These are phyloP conservation scores for Solanum rostratum DNA, from an alignment of 257 asterid genomes.

Conservation along the genomic window DNA sequence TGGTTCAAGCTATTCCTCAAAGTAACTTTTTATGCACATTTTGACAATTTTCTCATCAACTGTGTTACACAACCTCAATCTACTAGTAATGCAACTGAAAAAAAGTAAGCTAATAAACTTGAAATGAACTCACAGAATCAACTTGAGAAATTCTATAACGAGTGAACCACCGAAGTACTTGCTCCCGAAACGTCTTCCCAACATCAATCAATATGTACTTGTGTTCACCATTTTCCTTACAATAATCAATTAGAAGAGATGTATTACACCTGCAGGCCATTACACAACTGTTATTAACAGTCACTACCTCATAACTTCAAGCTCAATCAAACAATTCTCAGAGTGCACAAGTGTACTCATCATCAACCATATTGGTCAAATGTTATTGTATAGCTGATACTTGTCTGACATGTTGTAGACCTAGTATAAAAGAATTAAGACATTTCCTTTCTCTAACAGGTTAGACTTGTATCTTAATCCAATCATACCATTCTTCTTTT, in stretches of 20 bases:
- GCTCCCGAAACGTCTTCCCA: slow-evolving; percentile 95
- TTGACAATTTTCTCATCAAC: background rate
- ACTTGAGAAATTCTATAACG: slow-evolving; percentile 62
- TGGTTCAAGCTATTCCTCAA: background rate
- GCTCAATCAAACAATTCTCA: background rate
- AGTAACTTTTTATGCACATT: background rate
- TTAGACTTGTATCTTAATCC: background rate
- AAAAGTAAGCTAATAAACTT: background rate
- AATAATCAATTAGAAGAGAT: slow-evolving; percentile 85
- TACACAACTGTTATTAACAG: background rate
- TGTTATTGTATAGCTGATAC: background rate
- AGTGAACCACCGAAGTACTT: slow-evolving; percentile 96
- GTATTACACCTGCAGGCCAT: slow-evolving; percentile 78
- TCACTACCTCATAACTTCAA: slow-evolving; percentile 1
- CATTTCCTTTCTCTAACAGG: background rate
- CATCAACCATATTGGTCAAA: background rate
- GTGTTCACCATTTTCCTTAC: slow-evolving; percentile 37
- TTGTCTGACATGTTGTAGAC: background rate
- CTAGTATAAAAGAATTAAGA: background rate
- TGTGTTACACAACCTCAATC: background rate
- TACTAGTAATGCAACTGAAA: background rate
- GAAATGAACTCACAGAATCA: slow-evolving; percentile 69
- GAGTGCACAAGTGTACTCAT: background rate
- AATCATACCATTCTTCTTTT: background rate
- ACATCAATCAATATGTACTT: slow-evolving; percentile 84